Conservation (phyloP, 306 rosid species). For the Cicer bijugum region DNA sequence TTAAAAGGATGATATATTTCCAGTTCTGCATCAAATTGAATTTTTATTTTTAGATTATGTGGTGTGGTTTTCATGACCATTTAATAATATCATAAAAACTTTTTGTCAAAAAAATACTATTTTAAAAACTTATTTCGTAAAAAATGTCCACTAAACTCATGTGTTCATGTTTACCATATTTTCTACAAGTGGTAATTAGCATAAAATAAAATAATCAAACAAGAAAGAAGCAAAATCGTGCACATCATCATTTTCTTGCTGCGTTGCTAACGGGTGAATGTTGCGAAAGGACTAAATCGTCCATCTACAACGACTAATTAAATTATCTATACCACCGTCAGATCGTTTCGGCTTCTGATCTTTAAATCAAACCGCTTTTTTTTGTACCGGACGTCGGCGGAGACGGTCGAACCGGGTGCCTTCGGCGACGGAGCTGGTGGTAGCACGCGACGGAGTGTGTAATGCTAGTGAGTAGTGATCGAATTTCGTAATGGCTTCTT, state of each 20-base stretch:
- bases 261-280: conserved; percentile 23
- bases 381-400: conserved; percentile 42
- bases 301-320: background rate
- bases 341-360: conserved; percentile 29
- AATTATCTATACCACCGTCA: background rate
- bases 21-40: no score
- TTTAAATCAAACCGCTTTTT: conserved; percentile 36
- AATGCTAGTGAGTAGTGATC: conserved; percentile 16
- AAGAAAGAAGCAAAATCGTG: background rate
- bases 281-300: conserved; percentile 31
- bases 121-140: no score
- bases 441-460: conserved; percentile 10
- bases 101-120: no score
- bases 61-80: no score
- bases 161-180: no score
- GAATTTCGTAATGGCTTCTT: conserved; percentile 61
- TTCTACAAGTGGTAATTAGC: no score
- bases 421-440: conserved; percentile 25
- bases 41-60: no score
- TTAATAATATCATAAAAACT: no score
- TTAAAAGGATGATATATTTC: no score
- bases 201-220: background rate
- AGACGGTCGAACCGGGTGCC: conserved; percentile 41
- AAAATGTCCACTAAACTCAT: no score
- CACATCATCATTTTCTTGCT: background rate